These are phyloP conservation scores for Scheffersomyces stambukii DNA, from an alignment of 1,139 yeast genomes.

Conservation along the genomic window DNA sequence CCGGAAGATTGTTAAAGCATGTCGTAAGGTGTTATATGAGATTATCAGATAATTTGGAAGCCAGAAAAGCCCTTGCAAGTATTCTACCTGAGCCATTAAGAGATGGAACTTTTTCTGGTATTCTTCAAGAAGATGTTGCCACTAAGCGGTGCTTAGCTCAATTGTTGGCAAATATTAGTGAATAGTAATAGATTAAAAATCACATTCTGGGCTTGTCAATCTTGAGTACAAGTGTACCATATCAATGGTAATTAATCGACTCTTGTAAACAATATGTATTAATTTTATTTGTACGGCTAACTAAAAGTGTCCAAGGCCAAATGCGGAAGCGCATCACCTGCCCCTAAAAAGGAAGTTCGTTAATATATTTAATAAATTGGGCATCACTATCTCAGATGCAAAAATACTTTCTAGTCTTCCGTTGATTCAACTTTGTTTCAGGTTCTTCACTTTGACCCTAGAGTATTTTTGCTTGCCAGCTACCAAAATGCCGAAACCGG, in stretches of 20 bases:
- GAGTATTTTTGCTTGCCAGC: background rate
- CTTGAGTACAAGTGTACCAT: no score
- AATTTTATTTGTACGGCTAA: no score
- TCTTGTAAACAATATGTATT: no score
- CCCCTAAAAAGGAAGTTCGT: no score
- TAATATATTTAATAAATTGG: no score
- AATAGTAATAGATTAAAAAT: slow-evolving; percentile 16
- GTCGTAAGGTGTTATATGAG: slow-evolving; percentile 92
- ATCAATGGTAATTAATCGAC: no score
- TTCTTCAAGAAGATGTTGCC: slow-evolving; percentile 81
- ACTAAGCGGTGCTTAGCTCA: slow-evolving; percentile 87
- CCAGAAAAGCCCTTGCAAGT: slow-evolving; percentile 80
- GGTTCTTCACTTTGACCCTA: background rate
- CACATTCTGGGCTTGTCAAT: no score
- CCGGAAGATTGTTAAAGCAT: slow-evolving; percentile 85
- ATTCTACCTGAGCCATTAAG: slow-evolving; percentile 83
- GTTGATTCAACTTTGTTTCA: background rate
- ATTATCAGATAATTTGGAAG: slow-evolving; percentile 84
- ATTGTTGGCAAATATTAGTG: slow-evolving; percentile 64
- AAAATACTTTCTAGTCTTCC: background rate
- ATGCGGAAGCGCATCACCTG: no score
- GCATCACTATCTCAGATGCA: no score
- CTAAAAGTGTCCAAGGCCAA: no score
- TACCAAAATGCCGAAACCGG: slow-evolving; percentile 3
- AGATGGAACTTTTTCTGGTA: slow-evolving; percentile 83